These are phyloP conservation scores for Laguncularia racemosa DNA, from an alignment of 345 rosid species.

Conservation along the genomic window DNA sequence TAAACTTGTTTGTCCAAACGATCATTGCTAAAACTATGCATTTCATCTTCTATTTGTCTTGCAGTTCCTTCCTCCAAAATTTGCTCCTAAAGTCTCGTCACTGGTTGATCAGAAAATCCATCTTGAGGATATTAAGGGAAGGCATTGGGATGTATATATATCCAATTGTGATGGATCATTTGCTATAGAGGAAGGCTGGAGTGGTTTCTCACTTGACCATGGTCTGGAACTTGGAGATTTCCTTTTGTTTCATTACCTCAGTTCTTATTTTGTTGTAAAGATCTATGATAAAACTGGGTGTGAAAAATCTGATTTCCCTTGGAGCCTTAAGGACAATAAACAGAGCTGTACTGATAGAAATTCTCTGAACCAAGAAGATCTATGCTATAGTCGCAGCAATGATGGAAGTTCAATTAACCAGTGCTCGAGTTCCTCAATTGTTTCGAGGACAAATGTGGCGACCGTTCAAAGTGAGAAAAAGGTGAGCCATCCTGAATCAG, in stretches of 20 bases:
- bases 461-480: constrained; percentile 6
- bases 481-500: too few species aligned
- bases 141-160: constrained; percentile 22
- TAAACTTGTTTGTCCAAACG: not conserved
- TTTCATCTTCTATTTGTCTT: constrained; percentile 1
- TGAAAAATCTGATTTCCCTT: constrained; percentile 16
- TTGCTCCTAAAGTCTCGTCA: constrained; percentile 12
- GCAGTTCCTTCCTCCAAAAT: constrained; percentile 41
- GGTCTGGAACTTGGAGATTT: constrained; percentile 30
- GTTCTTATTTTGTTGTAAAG: constrained; percentile 27
- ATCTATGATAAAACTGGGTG: constrained; percentile 26
- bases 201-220: constrained; percentile 21
- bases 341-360: constrained; percentile 4
- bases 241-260: constrained; percentile 21
- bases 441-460: constrained; percentile 2
- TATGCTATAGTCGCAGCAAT: not conserved
- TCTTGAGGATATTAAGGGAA: constrained; percentile 25
- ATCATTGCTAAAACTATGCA: not conserved
- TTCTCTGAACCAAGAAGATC: constrained; percentile 1
- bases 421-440: constrained; percentile 9
- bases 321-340: constrained; percentile 13
- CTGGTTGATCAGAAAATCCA: constrained; percentile 14
- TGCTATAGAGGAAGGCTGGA: constrained; percentile 32
- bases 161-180: constrained; percentile 14
- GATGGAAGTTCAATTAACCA: constrained; percentile 6